phyloP scores from a whole-genome alignment of 2,329 filamentous ascomycete genomes.

The Cladosporium cucumerinum region DNA sequence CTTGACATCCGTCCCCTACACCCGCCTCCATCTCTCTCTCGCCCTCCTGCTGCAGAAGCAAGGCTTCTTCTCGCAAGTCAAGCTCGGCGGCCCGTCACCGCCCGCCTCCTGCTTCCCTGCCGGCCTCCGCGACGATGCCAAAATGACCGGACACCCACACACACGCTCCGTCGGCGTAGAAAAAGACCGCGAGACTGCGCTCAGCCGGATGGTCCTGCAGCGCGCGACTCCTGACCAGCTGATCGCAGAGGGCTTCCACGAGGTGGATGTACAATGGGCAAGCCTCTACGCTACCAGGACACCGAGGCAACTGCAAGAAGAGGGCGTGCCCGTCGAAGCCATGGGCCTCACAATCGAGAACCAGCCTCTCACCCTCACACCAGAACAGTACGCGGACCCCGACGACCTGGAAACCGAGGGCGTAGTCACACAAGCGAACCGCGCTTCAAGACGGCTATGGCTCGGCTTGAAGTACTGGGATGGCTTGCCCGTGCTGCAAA shows the following conservation, averaged over 20 bases:
- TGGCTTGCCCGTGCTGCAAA: slow-evolving; percentile 70
- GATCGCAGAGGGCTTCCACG: slow-evolving; percentile 27
- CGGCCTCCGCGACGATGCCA: slow-evolving; percentile 29
- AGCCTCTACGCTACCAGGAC: slow-evolving; percentile 12
- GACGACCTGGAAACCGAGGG: slow-evolving; percentile 30
- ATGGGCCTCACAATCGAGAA: slow-evolving; percentile 31
- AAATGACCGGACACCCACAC: slow-evolving; percentile 29
- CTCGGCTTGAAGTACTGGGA: slow-evolving; percentile 88
- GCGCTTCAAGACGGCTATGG: slow-evolving; percentile 75
- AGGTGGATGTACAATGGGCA: slow-evolving; percentile 18
- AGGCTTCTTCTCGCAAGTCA: slow-evolving; percentile 77
- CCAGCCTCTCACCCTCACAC: slow-evolving; percentile 28
- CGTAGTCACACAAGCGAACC: slow-evolving; percentile 52
- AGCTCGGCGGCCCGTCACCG: slow-evolving; percentile 64
- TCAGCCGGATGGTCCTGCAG: slow-evolving; percentile 27
- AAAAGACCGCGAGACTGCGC: slow-evolving; percentile 26
- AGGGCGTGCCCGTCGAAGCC: slow-evolving; percentile 30
- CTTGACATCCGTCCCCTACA: slow-evolving; percentile 77
- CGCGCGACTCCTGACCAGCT: slow-evolving; percentile 23
- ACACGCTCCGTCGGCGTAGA: slow-evolving; percentile 11
- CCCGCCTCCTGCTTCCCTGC: slow-evolving; percentile 39
- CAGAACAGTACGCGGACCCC: slow-evolving; percentile 27
- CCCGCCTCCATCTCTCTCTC: slow-evolving; percentile 74
- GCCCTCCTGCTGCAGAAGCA: slow-evolving; percentile 74
- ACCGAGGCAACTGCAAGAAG: slow-evolving; percentile 24